Conservation (phyloP, 2,329 filamentous ascomycete genomes). For the Endoconidiophora polonica region DNA sequence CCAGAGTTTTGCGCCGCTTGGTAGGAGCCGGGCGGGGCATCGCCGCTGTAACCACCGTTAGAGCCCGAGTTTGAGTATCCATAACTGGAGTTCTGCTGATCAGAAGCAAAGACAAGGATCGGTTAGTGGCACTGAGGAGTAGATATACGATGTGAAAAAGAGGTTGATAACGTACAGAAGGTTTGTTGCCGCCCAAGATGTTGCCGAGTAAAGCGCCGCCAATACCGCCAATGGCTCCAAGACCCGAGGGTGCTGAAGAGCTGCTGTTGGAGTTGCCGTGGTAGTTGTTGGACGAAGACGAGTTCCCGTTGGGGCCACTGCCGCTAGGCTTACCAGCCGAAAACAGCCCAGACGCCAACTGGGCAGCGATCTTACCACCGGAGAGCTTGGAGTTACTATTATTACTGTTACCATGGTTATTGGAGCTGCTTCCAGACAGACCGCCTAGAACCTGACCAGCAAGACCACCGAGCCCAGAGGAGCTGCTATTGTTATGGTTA, state of each 20-base stretch:
- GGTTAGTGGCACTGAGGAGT: background rate
- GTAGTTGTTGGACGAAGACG: background rate
- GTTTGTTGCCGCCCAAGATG: slow-evolving; percentile 34
- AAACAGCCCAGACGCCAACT: slow-evolving; percentile 39
- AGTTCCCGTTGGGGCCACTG: slow-evolving; percentile 17
- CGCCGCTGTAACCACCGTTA: slow-evolving; percentile 40
- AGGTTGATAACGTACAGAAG: slow-evolving; percentile 20
- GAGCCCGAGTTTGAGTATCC: slow-evolving; percentile 43
- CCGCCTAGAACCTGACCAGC: slow-evolving; percentile 32
- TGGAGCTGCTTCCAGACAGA: slow-evolving; percentile 18
- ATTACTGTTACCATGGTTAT: slow-evolving; percentile 17
- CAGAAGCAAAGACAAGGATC: slow-evolving; percentile 15
- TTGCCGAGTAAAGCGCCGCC: slow-evolving; percentile 38
- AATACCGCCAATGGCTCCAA: slow-evolving; percentile 26
- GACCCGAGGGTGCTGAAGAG: slow-evolving; percentile 18
- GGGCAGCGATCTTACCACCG: slow-evolving; percentile 36
- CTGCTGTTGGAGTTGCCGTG: slow-evolving; percentile 16
- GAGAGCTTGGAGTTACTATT: slow-evolving; percentile 23
- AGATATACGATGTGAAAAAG: background rate
- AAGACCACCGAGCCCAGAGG: slow-evolving; percentile 28
- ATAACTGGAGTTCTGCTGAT: slow-evolving; percentile 36
- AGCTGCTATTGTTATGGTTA: slow-evolving; percentile 20
- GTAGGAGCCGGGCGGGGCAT: slow-evolving; percentile 46
- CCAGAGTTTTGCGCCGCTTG: slow-evolving; percentile 21
- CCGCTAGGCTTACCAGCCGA: slow-evolving; percentile 21